A percentile compares a stretch with the other conserved stretches of the same genome.
Evolutionary conservation across 1,284 basidiomycete genomes (phyloP).

Genomic region (Prillingera fragicola): DNA sequence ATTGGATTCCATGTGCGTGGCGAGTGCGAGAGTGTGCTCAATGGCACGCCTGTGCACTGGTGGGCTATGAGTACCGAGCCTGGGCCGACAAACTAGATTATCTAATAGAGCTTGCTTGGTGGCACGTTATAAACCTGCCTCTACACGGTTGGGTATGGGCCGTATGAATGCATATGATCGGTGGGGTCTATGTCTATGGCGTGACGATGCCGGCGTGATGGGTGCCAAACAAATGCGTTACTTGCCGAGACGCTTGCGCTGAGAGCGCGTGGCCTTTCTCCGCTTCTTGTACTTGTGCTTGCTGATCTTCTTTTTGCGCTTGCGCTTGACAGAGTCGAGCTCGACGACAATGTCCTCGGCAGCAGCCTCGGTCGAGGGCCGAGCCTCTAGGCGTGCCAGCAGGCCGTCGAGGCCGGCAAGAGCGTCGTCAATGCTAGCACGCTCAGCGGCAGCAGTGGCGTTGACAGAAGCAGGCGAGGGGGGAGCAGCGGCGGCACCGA

Average conservation of each 20-base stretch:
- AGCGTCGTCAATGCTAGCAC: slow-evolving; percentile 12
- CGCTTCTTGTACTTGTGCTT: slow-evolving; percentile 58
- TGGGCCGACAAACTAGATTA: too few species aligned
- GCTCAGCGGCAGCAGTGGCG: slow-evolving; percentile 2
- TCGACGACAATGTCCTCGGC: slow-evolving; percentile 12
- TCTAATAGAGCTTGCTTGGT: too few species aligned
- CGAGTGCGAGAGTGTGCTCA: too few species aligned
- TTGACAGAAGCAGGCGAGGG: background rate
- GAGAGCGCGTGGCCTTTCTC: slow-evolving; percentile 50
- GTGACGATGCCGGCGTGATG: too few species aligned
- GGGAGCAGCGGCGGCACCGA: slow-evolving; percentile 3
- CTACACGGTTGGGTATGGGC: too few species aligned
- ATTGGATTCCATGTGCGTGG: too few species aligned
- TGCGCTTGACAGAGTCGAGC: slow-evolving; percentile 40
- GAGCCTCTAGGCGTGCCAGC: slow-evolving; percentile 15
- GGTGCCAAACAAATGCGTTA: too few species aligned
- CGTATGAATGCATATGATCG: slow-evolving; percentile 10
- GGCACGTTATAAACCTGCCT: too few species aligned
- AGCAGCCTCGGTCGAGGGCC: slow-evolving; percentile 1
- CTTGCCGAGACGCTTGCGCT: slow-evolving; percentile 28
- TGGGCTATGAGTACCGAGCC: too few species aligned
- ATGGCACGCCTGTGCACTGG: too few species aligned
- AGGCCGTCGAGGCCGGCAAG: slow-evolving; percentile 15
- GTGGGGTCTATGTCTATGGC: background rate
- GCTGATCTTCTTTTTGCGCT: slow-evolving; percentile 43